Base-by-base conservation (phyloP, 768 basidiomycete genomes). In the Leccinum variicolor region DNA sequence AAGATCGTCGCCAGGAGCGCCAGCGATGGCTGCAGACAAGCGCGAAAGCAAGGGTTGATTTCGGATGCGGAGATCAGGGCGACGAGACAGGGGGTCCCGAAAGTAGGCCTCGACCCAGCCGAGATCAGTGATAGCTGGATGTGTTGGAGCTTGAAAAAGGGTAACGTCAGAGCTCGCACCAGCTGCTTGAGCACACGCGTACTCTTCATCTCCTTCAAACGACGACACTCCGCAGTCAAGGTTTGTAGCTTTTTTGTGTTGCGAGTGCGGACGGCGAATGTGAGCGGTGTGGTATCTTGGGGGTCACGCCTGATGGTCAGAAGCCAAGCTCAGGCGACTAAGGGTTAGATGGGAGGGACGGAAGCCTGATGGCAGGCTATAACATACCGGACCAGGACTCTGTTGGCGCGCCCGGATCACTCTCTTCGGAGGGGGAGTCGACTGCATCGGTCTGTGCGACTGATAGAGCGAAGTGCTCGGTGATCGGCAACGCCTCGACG, bases 21-120 rank as follows among this genome's bases (percentile, higher is more conserved):
- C 90, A 9, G 90, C 87, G 64, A 74, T 74, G 2, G 86, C 81
- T 1, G 75, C 64, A 19, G 89, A 87, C 23, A 92, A 77, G 10
- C 80, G 81, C 8, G 73, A 65, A 56, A 81, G 73, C n/a, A 86
- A 62, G 1, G 84, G 81, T 58, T 72, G 73, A 48, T 70, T 76
- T 6, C 74, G 68, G 43, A 75, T 48, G 17, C 88, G 82, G 23
- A 92, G 73, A 72, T 91, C 88, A 51, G 55, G 36, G 19, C 57
- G 52, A 50, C 48, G 48, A 45, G 61, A 65, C 6, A 55, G 34
- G 6, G 43, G 19, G 6, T 55, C 49, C 21, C 51, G 49, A 13
- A 61, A 1, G 47, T 69, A 69, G 2, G 47, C 21, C 19, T 59
- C 54, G 10, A 64, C 13, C 69, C 69, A 69, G 13, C 57, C 1